These are phyloP conservation scores for Pyricularia pennisetigena DNA, from an alignment of 2,329 filamentous ascomycete genomes.

Conservation along the genomic window DNA sequence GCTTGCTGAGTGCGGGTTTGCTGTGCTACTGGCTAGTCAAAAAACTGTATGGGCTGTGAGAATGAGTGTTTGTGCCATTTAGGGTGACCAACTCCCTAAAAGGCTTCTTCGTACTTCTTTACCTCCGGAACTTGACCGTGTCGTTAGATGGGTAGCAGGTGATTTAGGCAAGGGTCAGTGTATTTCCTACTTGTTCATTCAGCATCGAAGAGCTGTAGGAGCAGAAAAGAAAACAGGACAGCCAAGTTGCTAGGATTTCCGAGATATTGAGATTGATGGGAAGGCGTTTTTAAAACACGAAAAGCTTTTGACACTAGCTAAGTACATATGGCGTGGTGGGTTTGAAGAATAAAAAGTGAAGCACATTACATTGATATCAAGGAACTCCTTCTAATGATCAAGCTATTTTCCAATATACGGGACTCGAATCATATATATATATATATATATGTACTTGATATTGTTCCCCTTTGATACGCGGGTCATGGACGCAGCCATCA, in stretches of 20 bases:
- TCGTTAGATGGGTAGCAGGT: background rate
- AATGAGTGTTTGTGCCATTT: background rate
- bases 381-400: too few relatives aligned
- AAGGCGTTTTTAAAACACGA: background rate
- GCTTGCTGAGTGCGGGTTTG: conserved; percentile 68
- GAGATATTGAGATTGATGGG: background rate
- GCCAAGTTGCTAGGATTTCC: background rate
- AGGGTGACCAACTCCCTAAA: background rate
- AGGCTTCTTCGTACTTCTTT: background rate
- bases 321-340: background rate
- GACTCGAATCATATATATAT: background rate
- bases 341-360: background rate
- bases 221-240: background rate
- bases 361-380: too few relatives aligned
- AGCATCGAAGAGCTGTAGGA: background rate
- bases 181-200: background rate
- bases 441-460: background rate
- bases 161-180: background rate
- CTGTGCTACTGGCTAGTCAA: conserved; percentile 76
- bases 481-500: background rate
- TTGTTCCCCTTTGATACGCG: background rate
- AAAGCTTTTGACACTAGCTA: background rate
- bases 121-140: background rate
- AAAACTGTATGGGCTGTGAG: conserved; percentile 49
- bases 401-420: background rate